Evolutionary conservation across 805 yeast species (phyloP).

Genomic region (Yarrowia hollandica): DNA sequence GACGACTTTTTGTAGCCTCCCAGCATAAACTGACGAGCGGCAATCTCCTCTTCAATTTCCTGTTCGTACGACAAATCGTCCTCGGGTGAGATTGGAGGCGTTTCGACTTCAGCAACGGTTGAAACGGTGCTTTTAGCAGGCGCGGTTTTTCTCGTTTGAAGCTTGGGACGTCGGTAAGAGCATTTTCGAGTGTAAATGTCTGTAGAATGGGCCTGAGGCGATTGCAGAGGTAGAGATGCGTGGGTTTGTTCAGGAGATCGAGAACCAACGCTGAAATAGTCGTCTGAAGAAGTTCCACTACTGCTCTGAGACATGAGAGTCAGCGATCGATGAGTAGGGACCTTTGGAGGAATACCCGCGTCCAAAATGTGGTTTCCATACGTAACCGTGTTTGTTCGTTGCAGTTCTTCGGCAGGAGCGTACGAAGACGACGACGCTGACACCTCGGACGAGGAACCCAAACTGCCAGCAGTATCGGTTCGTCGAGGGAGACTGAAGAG

Average conservation of each 20-base stretch:
- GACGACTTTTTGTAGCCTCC: slow-evolving; percentile 22
- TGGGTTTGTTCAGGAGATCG: not conserved
- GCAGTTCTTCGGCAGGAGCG: no score
- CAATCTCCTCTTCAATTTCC: slow-evolving; percentile 25
- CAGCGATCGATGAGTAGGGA: slow-evolving; percentile 35
- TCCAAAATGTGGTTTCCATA: slow-evolving; percentile 28
- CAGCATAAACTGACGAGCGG: slow-evolving; percentile 25
- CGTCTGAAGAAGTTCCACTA: slow-evolving; percentile 12
- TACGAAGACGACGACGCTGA: no score
- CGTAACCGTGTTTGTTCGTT: slow-evolving; percentile 15
- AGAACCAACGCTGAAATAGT: slow-evolving; percentile 4
- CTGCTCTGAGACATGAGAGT: slow-evolving; percentile 14
- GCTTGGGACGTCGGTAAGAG: slow-evolving; percentile 12
- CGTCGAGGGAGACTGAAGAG: not conserved
- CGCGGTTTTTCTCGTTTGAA: slow-evolving; percentile 6
- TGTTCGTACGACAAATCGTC: slow-evolving; percentile 11
- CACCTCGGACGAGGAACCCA: not conserved
- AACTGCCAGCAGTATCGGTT: slow-evolving; percentile 17
- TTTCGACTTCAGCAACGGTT: slow-evolving; percentile 4
- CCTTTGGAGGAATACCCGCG: slow-evolving; percentile 38
- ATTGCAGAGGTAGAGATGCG: no score
- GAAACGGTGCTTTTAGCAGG: slow-evolving; percentile 9
- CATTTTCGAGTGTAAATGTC: slow-evolving; percentile 30
- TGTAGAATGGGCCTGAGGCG: not conserved
- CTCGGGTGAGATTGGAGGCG: slow-evolving; percentile 9